A percentile compares a stretch with the other conserved stretches of the same genome.
Evolutionary conservation across 2,329 filamentous ascomycete species (phyloP).

Genomic region (Arachnomyces sp.): DNA sequence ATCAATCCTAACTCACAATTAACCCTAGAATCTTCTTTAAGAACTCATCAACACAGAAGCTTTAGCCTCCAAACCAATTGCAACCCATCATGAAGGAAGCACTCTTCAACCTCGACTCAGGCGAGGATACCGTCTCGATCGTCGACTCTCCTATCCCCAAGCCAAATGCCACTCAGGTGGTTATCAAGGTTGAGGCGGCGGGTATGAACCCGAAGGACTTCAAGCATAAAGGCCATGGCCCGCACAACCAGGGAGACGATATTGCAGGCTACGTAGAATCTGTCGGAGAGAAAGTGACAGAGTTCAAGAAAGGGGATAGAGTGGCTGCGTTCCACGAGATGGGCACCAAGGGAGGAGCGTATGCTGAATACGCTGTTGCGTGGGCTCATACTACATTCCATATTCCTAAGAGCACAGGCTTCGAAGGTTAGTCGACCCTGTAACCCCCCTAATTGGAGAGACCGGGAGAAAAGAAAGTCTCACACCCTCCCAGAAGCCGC

Average conservation of each 20-base stretch:
- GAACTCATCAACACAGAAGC: background rate
- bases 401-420: conserved; percentile 41
- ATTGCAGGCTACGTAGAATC: conserved; percentile 44
- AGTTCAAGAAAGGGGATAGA: conserved; percentile 48
- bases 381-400: conserved; percentile 48
- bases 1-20: too few species aligned
- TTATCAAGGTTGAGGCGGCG: conserved; percentile 34
- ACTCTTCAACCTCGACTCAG: background rate
- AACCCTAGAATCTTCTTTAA: background rate
- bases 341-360: conserved; percentile 42
- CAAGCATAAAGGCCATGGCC: conserved; percentile 19
- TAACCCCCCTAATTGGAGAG: background rate
- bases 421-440: conserved; percentile 38
- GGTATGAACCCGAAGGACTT: conserved; percentile 45
- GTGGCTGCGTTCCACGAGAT: conserved; percentile 45
- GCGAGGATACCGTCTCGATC: conserved; percentile 23
- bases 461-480: too few species aligned
- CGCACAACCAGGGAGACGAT: conserved; percentile 42
- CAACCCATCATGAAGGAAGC: conserved; percentile 5
- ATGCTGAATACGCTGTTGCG: conserved; percentile 49
- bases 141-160: conserved; percentile 36
- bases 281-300: conserved; percentile 44
- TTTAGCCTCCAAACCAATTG: conserved; percentile 7
- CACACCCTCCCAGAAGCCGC: conserved; percentile 50
- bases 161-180: conserved; percentile 27